Evolutionary conservation across 805 yeast species (phyloP).

Genomic region (Teunomyces tritomae): DNA sequence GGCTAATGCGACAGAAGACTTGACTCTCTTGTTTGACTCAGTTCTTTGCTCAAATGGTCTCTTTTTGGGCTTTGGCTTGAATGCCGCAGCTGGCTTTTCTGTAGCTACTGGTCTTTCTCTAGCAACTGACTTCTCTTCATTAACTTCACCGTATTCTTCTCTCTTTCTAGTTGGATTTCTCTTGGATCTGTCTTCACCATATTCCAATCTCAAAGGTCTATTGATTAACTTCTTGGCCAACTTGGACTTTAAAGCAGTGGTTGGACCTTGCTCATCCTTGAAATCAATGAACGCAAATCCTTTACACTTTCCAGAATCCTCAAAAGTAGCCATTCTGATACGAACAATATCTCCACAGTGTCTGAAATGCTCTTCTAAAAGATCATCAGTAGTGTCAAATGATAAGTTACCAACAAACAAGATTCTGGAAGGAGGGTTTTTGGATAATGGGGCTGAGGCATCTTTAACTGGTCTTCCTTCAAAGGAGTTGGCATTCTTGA

Average conservation of each 20-base stretch:
- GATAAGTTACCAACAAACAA: slow-evolving; percentile 91
- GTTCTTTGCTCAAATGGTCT: slow-evolving; percentile 13
- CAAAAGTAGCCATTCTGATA: slow-evolving; percentile 96
- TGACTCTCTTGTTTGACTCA: slow-evolving; percentile 48
- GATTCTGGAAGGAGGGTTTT: slow-evolving; percentile 86
- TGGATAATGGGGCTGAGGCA: slow-evolving; percentile 42
- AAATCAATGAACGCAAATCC: slow-evolving; percentile 95
- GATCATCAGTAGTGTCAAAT: slow-evolving; percentile 83
- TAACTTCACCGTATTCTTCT: slow-evolving; percentile 14
- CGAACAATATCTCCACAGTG: slow-evolving; percentile 85
- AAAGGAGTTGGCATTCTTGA: slow-evolving; percentile 75
- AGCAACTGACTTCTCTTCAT: slow-evolving; percentile 9
- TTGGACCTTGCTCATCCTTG: slow-evolving; percentile 74
- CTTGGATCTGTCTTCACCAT: slow-evolving; percentile 91
- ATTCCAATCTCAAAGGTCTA: slow-evolving; percentile 81
- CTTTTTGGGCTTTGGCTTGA: slow-evolving; percentile 15
- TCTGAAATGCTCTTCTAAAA: slow-evolving; percentile 76
- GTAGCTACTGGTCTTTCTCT: slow-evolving; percentile 1
- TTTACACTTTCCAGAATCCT: slow-evolving; percentile 93
- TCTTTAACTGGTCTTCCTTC: slow-evolving; percentile 80
- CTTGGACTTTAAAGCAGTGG: slow-evolving; percentile 75
- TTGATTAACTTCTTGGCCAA: slow-evolving; percentile 63
- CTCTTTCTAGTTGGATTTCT: slow-evolving; percentile 47
- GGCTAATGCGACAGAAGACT: slow-evolving; percentile 84
- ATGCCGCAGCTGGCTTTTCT: slow-evolving; percentile 9